Evolutionary conservation across 2,329 filamentous ascomycete species (phyloP), one percentile per base, ranked within the genome.

Genomic region (Phialophora verrucosa): DNA sequence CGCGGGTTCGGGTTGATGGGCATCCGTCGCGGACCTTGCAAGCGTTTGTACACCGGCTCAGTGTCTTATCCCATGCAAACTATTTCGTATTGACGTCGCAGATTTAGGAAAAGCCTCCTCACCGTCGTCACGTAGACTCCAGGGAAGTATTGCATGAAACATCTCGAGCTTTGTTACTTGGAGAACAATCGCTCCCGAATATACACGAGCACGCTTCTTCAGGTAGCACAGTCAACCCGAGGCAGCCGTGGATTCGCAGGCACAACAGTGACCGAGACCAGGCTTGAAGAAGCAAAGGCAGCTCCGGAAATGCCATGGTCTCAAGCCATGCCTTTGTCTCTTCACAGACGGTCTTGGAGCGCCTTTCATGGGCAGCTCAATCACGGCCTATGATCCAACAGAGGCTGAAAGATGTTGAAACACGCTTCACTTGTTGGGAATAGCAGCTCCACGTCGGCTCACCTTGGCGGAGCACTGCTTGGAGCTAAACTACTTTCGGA

Each of bases 401-500:
- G 12, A 29, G 23, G 38, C 23, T 42, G 25, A 49, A 53, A 23
- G 12, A 56, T 27, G 59, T 56, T 62, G 59, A 62, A 62, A 62
- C 59, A 62, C 59, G 59, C 59, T 61, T 53, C 25, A 64, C 62
- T 31, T 56, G 62, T 64, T 11, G 47, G 47, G 59, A 10, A 38
- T 61, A 53, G 59, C 44, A 61, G 58, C 58, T 47, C 51, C 58
- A 44, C 49, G 44, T 53, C 32, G 59, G 29, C 31, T 5, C 20
- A 7, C 49, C 25, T 29, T 51, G 38, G 38, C 38, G 7, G 23
- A 1, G 27, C 20, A n/a, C 27, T 11, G n/a, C 11, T 27, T 4
- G 6, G 5, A 5, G 11, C 63, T 65, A 65, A 57, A 32, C 66
- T 23, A 38, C 35, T 63, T 66, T 62, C 10, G 66, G 66, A 29